Evolutionary conservation across 2,329 filamentous ascomycete species (phyloP), one percentile per base, ranked within the genome.

Genomic region (Fusarium sublunatum): DNA sequence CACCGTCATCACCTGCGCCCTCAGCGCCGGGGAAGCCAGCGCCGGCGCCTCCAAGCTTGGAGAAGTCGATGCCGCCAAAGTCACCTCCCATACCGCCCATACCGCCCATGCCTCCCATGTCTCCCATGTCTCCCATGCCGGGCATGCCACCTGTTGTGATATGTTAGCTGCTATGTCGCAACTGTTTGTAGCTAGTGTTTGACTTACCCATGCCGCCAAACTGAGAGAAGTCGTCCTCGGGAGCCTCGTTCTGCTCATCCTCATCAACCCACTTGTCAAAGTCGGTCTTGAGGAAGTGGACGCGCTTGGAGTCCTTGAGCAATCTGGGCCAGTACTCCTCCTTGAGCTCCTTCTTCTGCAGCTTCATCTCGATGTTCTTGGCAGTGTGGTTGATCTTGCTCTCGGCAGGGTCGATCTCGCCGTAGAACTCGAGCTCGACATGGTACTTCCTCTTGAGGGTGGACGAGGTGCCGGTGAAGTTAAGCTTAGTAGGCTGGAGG

Each of bases 251-350:
- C 83, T 99, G 95, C 86, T 99, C 95, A 76, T 99, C 93, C 87
- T 97, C 92, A 71, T 97, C 93, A 73, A 97, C 91, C 93, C 93
- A 97, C 90, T 97, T 97, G 83, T 97, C 93, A 73, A 99, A 99
- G 82, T 99, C 91, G 67, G 95, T 98, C 89, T 97, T 97, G 74
- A 99, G 81, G 87, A 93, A 99, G 82, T 98, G 95, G 52, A 91
- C 82, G 84, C 92, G 97, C 85, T 92, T 90, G 69, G 83, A 79
- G 60, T 94, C 91, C 88, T 97, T 97, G 76, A 97, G 85, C 73
- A 99, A 86, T 66, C 95, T 88, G 64, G 93, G 93, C 95, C 95
- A 99, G 87, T 90, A 98, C 80, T 95, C 92, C 74, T 92, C 88
- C 80, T 93, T 91, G 67, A 95, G 85, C 75, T 96, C 93, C 89